A percentile compares a stretch with the other conserved stretches of the same genome.
Evolutionary conservation across 2,329 filamentous ascomycete genomes (phyloP).

Genomic region (Ceratocystis eucalypticola): DNA sequence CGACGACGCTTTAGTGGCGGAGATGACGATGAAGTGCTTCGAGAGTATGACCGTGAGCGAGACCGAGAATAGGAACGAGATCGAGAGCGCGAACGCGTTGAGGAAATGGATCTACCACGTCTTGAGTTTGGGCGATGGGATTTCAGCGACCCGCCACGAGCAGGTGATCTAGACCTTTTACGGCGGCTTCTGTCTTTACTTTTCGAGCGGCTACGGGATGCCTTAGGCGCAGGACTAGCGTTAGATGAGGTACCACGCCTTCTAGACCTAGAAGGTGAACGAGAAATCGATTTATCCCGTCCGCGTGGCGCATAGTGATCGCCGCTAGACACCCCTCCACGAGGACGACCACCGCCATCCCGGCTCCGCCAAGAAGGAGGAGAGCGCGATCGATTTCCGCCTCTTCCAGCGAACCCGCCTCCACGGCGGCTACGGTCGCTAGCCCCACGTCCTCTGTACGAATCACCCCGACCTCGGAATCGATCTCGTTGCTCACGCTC

Average conservation of each 20-base stretch:
- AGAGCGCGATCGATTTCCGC: slow-evolving; percentile 34
- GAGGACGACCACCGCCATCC: slow-evolving; percentile 30
- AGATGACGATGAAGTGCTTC: slow-evolving; percentile 19
- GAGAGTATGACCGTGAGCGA: slow-evolving; percentile 21
- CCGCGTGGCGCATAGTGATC: slow-evolving; percentile 37
- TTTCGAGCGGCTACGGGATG: slow-evolving; percentile 36
- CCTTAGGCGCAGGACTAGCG: slow-evolving; percentile 27
- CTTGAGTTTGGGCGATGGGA: slow-evolving; percentile 30
- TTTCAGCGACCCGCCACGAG: slow-evolving; percentile 26
- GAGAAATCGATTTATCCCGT: slow-evolving; percentile 21
- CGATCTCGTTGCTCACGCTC: slow-evolving; percentile 52
- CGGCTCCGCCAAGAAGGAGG: slow-evolving; percentile 29
- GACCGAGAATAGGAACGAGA: slow-evolving; percentile 22
- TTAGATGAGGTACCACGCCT: slow-evolving; percentile 21
- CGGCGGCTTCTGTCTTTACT: slow-evolving; percentile 37
- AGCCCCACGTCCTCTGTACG: slow-evolving; percentile 35
- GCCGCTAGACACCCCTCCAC: slow-evolving; percentile 30
- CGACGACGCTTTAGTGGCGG: slow-evolving; percentile 16
- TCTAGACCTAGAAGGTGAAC: slow-evolving; percentile 24
- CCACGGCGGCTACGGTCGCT: slow-evolving; percentile 35
- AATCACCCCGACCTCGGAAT: slow-evolving; percentile 39
- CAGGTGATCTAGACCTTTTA: slow-evolving; percentile 27
- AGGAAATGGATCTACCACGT: slow-evolving; percentile 31
- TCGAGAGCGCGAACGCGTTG: slow-evolving; percentile 22
- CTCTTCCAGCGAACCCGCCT: slow-evolving; percentile 31